Conservation (phyloP, 306 rosid species). For the Prunus fruticosa region DNA sequence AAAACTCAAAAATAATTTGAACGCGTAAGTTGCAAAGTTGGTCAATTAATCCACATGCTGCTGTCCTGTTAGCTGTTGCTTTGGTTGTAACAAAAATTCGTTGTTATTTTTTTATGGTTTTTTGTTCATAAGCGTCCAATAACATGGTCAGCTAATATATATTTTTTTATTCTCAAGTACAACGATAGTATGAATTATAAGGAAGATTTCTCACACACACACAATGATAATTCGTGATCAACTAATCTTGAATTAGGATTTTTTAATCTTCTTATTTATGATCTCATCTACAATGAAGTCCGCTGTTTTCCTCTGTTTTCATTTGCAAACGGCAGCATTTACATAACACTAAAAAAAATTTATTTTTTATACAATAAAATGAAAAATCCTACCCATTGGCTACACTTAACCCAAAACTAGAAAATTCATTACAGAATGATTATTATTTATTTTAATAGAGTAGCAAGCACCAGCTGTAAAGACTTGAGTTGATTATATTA, state of each 20-base stretch:
- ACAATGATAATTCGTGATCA: no score
- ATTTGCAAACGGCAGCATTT: not conserved
- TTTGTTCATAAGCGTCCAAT: not conserved
- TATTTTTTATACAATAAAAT: no score
- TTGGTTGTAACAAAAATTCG: not conserved
- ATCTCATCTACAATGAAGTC: not conserved
- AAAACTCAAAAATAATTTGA: not conserved
- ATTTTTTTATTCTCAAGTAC: no score
- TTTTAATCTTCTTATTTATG: no score
- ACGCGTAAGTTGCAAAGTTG: not conserved
- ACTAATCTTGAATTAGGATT: no score
- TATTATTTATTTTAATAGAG: no score
- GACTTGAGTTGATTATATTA: not conserved
- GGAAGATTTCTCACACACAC: no score
- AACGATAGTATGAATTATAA: fast-evolving
- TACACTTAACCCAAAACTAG: not conserved
- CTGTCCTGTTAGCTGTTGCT: not conserved
- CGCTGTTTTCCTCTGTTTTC: not conserved
- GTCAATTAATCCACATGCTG: not conserved
- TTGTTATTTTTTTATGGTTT: not conserved
- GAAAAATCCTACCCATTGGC: no score
- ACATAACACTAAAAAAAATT: no score
- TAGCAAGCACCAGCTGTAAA: not conserved
- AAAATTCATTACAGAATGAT: not conserved
- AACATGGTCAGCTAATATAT: not conserved